Percentiles rank a stretch among this genome's conserved stretches.
These are phyloP conservation scores for Sicyos edulis DNA, from an alignment of 306 rosid genomes.

Conservation along the genomic window DNA sequence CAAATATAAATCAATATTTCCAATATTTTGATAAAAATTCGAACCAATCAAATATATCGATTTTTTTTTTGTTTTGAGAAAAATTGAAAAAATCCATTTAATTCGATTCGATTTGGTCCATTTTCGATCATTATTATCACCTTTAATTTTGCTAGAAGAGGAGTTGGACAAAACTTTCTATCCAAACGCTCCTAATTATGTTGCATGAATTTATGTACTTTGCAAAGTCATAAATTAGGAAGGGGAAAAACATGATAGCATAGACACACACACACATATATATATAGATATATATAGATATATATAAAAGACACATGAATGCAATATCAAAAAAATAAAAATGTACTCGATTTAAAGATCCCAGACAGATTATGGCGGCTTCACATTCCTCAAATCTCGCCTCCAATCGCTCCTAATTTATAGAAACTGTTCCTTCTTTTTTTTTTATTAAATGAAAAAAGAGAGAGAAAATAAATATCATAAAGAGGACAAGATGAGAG, in stretches of 20 bases:
- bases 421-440: neutral
- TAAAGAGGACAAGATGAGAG: neutral
- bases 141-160: neutral
- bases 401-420: constrained; percentile 63
- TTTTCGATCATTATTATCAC: no score
- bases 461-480: neutral
- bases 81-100: no score
- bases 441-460: neutral
- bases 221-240: neutral
- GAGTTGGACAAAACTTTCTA: no score
- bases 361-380: constrained; percentile 56
- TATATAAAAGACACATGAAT: constrained; percentile 9
- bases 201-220: constrained; percentile 14
- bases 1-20: no score
- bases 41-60: no score
- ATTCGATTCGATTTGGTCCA: no score
- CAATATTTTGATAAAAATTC: no score
- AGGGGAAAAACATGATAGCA: neutral
- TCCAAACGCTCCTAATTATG: neutral
- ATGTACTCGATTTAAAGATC: constrained; percentile 31
- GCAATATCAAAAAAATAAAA: constrained; percentile 20
- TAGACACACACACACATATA: neutral
- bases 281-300: no score
- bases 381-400: constrained; percentile 71
- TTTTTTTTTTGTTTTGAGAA: no score